Base-by-base conservation (phyloP, 768 basidiomycete genomes). In the Tricholoma bakamatsutake region DNA sequence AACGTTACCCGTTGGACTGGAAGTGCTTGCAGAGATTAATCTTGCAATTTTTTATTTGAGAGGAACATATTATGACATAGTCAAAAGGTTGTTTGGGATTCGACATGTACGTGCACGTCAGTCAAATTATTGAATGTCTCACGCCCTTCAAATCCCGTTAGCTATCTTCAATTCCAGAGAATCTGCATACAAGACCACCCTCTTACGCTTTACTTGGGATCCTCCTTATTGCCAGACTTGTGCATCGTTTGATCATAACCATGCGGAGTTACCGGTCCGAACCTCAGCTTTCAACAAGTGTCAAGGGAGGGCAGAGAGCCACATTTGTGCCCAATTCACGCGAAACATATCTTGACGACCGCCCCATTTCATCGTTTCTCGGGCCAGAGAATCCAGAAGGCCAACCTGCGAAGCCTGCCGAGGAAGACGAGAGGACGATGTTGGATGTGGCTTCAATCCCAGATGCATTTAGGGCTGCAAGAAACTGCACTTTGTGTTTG, bases 121-220 rank as follows among this genome's bases (percentile, higher is more conserved):
- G 5, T 17, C 9, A 27, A 31, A 17, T 6, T 15, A 21, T 35
- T 24, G 9, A 15, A n/a, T 31, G 42, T 31, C 47, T 56, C 9
- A 49, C 27, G 2, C 27, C n/a, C 21, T 8, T 15, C 53, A 55
- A 28, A 21, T 28, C n/a, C 31, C 42, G 47, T 15, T 57, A 94
- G 91, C 67, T 92, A n/a, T 88, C 92, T 2, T 81, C 85, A 11
- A 78, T 79, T 50, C 85, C 84, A 1, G 79, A 83, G 60, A 79
- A 88, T 61, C 90, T 88, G 18, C 81, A 87, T 66, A 74, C 76
- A 9, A 79, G 84, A 49, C 86, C 89, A 7, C 92, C 92, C 5
- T 93, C 92, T 13, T 94, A 94, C 69, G 87, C 90, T n/a, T 68
- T 94, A 17, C 78, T 94, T 5, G 92, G 92, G 11, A 72, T 92